These are phyloP conservation scores for Parasarocladium wereldwijsianum DNA, from an alignment of 2,329 filamentous ascomycete species.

Conservation along the genomic window DNA sequence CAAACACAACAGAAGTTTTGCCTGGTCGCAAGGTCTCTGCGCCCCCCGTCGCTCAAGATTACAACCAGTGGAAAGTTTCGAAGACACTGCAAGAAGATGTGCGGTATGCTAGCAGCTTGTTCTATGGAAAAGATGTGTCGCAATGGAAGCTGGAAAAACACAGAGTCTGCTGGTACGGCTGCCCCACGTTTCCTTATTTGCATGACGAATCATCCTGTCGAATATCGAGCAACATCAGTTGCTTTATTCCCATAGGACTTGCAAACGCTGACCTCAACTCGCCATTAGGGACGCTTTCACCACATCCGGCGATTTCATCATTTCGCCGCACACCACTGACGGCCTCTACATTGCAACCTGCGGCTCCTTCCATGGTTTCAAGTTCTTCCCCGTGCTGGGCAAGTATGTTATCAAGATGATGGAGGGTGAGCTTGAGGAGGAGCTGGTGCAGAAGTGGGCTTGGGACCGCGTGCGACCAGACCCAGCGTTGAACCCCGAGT, in stretches of 20 bases:
- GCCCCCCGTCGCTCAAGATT: constrained; percentile 40
- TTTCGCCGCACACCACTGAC: constrained; percentile 37
- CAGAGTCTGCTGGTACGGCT: constrained; percentile 49
- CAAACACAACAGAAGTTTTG: constrained; percentile 34
- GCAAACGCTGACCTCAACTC: neutral
- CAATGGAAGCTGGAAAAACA: constrained; percentile 46
- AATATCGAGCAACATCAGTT: too few relatives aligned
- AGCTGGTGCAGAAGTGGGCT: constrained; percentile 33
- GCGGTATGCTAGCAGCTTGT: constrained; percentile 36
- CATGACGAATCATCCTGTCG: neutral
- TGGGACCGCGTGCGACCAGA: constrained; percentile 47
- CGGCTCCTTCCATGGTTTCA: constrained; percentile 54
- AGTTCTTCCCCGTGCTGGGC: constrained; percentile 51
- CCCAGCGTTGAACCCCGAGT: constrained; percentile 35
- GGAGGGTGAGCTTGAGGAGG: constrained; percentile 26
- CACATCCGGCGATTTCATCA: constrained; percentile 44
- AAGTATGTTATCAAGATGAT: constrained; percentile 46
- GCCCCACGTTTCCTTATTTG: too few relatives aligned
- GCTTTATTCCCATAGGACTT: too few relatives aligned
- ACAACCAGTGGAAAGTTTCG: constrained; percentile 48
- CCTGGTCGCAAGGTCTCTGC: constrained; percentile 40
- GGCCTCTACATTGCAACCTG: constrained; percentile 49
- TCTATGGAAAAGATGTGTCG: constrained; percentile 41
- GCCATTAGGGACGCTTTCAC: constrained; percentile 54
- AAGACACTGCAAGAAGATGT: constrained; percentile 42